Conservation (phyloP, 768 basidiomycete genomes). For the Pulveroboletus frians region DNA sequence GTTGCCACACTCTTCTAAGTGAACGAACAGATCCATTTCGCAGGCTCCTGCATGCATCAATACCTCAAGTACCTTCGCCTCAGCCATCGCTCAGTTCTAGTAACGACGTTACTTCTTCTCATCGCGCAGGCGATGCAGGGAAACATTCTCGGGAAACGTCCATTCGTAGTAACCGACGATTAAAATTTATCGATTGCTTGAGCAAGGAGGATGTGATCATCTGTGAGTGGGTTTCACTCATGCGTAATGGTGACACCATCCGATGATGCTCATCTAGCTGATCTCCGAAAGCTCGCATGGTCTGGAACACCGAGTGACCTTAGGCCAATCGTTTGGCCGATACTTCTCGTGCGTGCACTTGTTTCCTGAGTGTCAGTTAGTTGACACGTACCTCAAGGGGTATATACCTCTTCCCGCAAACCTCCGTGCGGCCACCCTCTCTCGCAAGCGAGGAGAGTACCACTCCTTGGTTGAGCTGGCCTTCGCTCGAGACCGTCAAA, state of each 20-base stretch:
- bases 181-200: slow-evolving; percentile 80
- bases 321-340: slow-evolving; percentile 89
- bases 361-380: background rate
- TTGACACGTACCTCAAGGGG: slow-evolving; percentile 49
- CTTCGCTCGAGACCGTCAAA: slow-evolving; percentile 79
- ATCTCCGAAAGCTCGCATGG: slow-evolving; percentile 91
- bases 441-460: slow-evolving; percentile 90
- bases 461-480: slow-evolving; percentile 82
- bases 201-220: slow-evolving; percentile 76
- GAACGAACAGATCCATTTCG: slow-evolving; percentile 52
- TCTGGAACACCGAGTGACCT: slow-evolving; percentile 86
- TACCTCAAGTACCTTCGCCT: background rate
- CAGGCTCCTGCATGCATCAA: slow-evolving; percentile 40
- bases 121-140: slow-evolving; percentile 37
- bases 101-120: slow-evolving; percentile 8
- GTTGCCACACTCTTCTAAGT: slow-evolving; percentile 25
- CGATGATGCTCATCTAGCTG: slow-evolving; percentile 40
- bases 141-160: slow-evolving; percentile 70
- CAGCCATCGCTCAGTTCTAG: slow-evolving; percentile 3
- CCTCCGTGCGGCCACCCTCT: slow-evolving; percentile 69
- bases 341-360: slow-evolving; percentile 67
- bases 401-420: slow-evolving; percentile 85
- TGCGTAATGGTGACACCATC: slow-evolving; percentile 1
- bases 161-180: slow-evolving; percentile 69
- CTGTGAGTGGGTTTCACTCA: slow-evolving; percentile 40